Percentiles rank a stretch among this genome's conserved stretches.
Conservation (phyloP, 1,284 basidiomycete genomes). For the Pholiota adiposa region DNA sequence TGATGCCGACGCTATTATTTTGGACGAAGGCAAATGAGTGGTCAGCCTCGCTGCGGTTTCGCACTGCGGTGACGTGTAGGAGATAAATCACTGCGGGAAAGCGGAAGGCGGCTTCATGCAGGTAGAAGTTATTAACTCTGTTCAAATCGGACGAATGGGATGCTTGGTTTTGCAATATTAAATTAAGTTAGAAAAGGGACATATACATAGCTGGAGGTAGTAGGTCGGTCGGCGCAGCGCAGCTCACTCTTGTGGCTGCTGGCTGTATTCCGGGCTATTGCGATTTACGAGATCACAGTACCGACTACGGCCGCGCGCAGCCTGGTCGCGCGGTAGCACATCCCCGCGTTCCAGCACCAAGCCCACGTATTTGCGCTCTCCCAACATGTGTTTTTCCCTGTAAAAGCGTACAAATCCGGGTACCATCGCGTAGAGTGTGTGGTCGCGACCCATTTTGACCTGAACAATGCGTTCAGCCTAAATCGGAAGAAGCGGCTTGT, state of each 20-base stretch:
- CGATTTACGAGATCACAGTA: slow-evolving; percentile 77
- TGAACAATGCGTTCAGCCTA: slow-evolving; percentile 35
- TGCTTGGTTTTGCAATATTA: slow-evolving; percentile 12
- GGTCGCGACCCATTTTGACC: slow-evolving; percentile 89
- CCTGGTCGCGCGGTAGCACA: slow-evolving; percentile 79
- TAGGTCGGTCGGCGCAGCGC: neutral
- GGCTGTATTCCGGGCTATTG: slow-evolving; percentile 32
- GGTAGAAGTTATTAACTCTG: neutral
- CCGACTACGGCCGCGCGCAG: slow-evolving; percentile 71
- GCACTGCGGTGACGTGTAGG: slow-evolving; percentile 8
- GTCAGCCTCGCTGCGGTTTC: neutral
- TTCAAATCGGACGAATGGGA: neutral
- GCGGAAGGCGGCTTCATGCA: too few relatives aligned
- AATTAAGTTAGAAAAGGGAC: slow-evolving; percentile 10
- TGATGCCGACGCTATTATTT: neutral
- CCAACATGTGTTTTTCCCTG: slow-evolving; percentile 70
- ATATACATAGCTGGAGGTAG: slow-evolving; percentile 23
- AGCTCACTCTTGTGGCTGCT: neutral
- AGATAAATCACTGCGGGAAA: too few relatives aligned
- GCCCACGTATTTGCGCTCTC: slow-evolving; percentile 81
- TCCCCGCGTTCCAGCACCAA: slow-evolving; percentile 82
- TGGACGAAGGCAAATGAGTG: neutral
- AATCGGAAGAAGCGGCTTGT: slow-evolving; percentile 8
- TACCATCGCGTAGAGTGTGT: slow-evolving; percentile 87
- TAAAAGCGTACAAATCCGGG: slow-evolving; percentile 95